Conservation (phyloP, 73 alveolate genomes). For the Symbiodinium natans region DNA sequence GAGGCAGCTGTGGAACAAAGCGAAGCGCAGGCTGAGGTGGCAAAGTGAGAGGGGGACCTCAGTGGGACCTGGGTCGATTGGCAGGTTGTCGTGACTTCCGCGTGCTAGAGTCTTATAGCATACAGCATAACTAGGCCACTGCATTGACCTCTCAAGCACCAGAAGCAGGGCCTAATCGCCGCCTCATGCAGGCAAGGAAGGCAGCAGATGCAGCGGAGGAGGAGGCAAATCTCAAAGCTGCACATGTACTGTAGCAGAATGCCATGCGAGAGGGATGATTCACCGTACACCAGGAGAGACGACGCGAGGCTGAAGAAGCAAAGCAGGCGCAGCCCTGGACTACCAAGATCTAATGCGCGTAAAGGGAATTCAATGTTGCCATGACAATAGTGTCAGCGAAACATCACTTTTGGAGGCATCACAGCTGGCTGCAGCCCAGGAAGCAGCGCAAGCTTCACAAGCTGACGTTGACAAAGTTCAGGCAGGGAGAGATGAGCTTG, state of each 20-base stretch:
- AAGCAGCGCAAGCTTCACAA: background rate
- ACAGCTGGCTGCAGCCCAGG: background rate
- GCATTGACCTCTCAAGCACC: no score
- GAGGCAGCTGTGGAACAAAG: conserved; percentile 29
- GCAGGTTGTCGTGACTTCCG: no score
- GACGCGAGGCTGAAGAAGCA: background rate
- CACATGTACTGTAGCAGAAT: background rate
- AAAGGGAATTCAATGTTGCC: background rate
- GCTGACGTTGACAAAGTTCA: conserved; percentile 36
- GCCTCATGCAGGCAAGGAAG: conserved; percentile 12
- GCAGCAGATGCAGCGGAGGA: conserved; percentile 30
- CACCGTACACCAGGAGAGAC: background rate
- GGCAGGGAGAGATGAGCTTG: background rate
- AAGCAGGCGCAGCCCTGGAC: background rate
- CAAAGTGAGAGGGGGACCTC: background rate
- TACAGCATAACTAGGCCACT: no score
- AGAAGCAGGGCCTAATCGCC: no score
- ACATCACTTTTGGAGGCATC: conserved; percentile 16
- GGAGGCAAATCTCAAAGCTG: conserved; percentile 30
- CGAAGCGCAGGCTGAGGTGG: conserved; percentile 41
- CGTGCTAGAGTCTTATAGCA: no score
- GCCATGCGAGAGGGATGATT: background rate
- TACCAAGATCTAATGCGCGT: no score
- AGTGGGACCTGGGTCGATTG: no score
- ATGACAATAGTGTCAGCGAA: no score